These are phyloP conservation scores for Trichoderma gracile DNA, from an alignment of 2,329 filamentous ascomycete species.

Conservation along the genomic window DNA sequence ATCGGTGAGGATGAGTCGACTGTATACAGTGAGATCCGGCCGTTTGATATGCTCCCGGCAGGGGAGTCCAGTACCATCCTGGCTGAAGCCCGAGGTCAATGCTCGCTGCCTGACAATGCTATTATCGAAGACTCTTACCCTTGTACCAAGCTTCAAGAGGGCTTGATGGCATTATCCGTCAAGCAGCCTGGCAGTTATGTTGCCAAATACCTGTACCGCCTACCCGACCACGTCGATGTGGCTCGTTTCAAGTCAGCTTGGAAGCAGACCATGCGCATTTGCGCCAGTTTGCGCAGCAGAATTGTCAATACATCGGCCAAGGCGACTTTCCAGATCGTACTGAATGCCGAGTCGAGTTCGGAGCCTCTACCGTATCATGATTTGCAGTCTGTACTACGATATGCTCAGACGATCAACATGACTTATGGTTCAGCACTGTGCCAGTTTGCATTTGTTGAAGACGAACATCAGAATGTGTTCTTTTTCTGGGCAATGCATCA, in stretches of 20 bases:
- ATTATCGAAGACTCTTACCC: conserved; percentile 13
- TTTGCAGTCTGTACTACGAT: not conserved
- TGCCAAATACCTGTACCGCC: not conserved
- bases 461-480: not conserved
- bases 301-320: conserved; percentile 7
- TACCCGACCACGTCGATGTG: not conserved
- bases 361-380: not conserved
- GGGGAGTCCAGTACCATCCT: not conserved
- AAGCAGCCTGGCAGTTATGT: conserved; percentile 17
- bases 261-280: conserved; percentile 21
- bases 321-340: not conserved
- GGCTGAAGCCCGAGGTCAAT: not conserved
- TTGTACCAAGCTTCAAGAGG: conserved; percentile 6
- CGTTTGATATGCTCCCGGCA: not conserved
- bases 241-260: conserved; percentile 30
- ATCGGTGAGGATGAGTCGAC: not conserved
- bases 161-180: conserved; percentile 15
- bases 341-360: not conserved
- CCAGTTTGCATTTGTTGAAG: not conserved
- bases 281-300: conserved; percentile 13
- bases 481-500: conserved; percentile 17
- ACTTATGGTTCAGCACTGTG: not conserved
- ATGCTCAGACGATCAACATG: not conserved
- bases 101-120: not conserved
- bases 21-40: not conserved